These are phyloP conservation scores for Plantago major DNA, from an alignment of 257 asterid genomes.

Conservation along the genomic window DNA sequence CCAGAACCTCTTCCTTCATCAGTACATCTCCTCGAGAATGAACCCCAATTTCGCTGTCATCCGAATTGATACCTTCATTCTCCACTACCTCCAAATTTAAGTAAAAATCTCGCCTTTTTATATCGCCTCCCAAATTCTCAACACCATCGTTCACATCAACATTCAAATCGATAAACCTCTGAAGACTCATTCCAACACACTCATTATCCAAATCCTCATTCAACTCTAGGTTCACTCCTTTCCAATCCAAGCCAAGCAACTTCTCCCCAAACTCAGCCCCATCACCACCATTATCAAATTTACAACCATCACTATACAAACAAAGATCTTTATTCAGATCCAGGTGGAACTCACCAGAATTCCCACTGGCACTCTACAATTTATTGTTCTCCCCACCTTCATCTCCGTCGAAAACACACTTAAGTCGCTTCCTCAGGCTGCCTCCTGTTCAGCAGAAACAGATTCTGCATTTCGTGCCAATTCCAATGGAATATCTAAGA, in stretches of 20 bases:
- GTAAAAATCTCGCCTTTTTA: constrained; percentile 52
- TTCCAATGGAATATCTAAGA: constrained; percentile 24
- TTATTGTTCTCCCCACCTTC: constrained; percentile 21
- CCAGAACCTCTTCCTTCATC: constrained; percentile 16
- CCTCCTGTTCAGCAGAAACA: constrained; percentile 15
- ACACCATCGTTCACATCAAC: too few species aligned
- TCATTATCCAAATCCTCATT: constrained; percentile 25
- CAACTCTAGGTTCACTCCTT: constrained; percentile 52
- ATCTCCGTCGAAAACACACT: constrained; percentile 26
- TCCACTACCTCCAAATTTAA: constrained; percentile 66
- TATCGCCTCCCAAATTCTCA: constrained; percentile 28
- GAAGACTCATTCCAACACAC: too few species aligned
- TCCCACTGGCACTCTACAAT: constrained; percentile 26
- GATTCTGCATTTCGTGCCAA: constrained; percentile 40
- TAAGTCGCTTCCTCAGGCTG: constrained; percentile 15
- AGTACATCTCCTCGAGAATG: constrained; percentile 18
- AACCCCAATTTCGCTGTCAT: constrained; percentile 12
- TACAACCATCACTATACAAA: constrained; percentile 36
- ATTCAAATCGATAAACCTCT: too few species aligned
- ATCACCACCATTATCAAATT: constrained; percentile 5
- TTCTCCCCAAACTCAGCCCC: constrained; percentile 31
- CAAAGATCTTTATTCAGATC: constrained; percentile 42
- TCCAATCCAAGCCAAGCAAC: constrained; percentile 54
- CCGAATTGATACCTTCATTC: constrained; percentile 44
- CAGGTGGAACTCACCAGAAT: constrained; percentile 30